A percentile compares a stretch with the other conserved stretches of the same genome.
Evolutionary conservation across 106 monocot species (phyloP).

Genomic region (Posidonia australis): DNA sequence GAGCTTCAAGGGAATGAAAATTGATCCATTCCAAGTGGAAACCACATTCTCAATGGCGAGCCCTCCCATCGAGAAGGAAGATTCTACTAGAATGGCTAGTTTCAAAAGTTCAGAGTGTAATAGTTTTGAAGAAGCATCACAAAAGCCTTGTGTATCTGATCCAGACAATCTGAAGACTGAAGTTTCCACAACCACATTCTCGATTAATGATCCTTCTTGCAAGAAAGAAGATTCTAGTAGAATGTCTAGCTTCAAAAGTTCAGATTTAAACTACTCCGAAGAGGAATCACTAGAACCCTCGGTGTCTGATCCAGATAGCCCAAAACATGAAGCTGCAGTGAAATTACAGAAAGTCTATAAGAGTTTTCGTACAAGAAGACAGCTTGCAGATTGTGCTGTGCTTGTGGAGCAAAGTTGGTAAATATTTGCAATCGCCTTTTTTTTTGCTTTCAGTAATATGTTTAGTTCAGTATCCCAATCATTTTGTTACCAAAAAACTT

Average conservation of each 20-base stretch:
- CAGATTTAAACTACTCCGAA: not conserved
- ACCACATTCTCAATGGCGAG: not conserved
- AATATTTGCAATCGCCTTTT: not conserved
- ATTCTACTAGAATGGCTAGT: not conserved
- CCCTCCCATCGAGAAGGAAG: not conserved
- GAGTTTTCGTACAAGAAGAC: constrained; percentile 77
- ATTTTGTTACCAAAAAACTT: no score
- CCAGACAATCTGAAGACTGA: not conserved
- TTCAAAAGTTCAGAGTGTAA: not conserved
- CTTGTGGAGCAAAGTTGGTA: constrained; percentile 78
- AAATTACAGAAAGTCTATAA: constrained; percentile 87
- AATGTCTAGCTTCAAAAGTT: not conserved
- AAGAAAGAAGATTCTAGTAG: constrained; percentile 2
- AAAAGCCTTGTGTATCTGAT: not conserved
- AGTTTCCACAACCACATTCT: not conserved
- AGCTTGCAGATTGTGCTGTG: constrained; percentile 85
- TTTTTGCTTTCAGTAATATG: not conserved
- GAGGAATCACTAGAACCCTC: not conserved
- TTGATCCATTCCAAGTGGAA: constrained; percentile 4
- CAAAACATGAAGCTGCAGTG: constrained; percentile 9
- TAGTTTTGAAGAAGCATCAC: not conserved
- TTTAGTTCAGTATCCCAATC: not conserved
- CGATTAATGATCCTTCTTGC: not conserved
- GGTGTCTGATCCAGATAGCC: not conserved
- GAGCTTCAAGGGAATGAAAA: constrained; percentile 51